These are phyloP conservation scores for Sugiyamaella valdiviana DNA, from an alignment of 805 yeast genomes.

Conservation along the genomic window DNA sequence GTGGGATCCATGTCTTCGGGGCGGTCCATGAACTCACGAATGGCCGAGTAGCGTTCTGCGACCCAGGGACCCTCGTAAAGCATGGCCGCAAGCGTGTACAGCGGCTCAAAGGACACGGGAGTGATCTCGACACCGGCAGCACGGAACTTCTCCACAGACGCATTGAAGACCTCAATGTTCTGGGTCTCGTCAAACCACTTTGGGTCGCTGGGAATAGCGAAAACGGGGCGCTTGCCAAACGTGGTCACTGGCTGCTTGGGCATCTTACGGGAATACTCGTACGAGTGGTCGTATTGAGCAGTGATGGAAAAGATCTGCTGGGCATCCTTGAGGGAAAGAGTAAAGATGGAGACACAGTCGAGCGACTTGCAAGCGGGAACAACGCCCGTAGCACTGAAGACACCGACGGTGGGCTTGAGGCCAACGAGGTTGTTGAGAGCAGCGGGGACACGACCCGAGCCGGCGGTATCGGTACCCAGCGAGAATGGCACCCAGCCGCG, in stretches of 20 bases:
- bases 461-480: conserved; percentile 96
- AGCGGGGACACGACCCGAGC: conserved; percentile 97
- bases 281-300: conserved; percentile 66
- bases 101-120: conserved; percentile 64
- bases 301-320: conserved; percentile 65
- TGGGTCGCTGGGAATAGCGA: conserved; percentile 71
- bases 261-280: conserved; percentile 73
- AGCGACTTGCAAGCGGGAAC: conserved; percentile 95
- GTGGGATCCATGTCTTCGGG: conserved; percentile 79
- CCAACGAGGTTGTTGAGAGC: conserved; percentile 88
- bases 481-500: conserved; percentile 85
- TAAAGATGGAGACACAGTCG: conserved; percentile 85
- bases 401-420: conserved; percentile 87
- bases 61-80: conserved; percentile 99
- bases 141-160: conserved; percentile 52
- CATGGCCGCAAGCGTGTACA: conserved; percentile 76
- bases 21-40: conserved; percentile 63
- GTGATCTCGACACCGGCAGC: conserved; percentile 54
- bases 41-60: conserved; percentile 85
- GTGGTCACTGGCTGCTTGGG: conserved; percentile 59
- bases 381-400: conserved; percentile 82
- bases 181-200: conserved; percentile 77
- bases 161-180: conserved; percentile 62
- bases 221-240: conserved; percentile 51
- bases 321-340: conserved; percentile 75